Percentiles rank a stretch among this genome's conserved stretches.
These are phyloP conservation scores for Pseudophaeomoniella oleicola DNA, from an alignment of 2,329 filamentous ascomycete genomes.

Conservation along the genomic window DNA sequence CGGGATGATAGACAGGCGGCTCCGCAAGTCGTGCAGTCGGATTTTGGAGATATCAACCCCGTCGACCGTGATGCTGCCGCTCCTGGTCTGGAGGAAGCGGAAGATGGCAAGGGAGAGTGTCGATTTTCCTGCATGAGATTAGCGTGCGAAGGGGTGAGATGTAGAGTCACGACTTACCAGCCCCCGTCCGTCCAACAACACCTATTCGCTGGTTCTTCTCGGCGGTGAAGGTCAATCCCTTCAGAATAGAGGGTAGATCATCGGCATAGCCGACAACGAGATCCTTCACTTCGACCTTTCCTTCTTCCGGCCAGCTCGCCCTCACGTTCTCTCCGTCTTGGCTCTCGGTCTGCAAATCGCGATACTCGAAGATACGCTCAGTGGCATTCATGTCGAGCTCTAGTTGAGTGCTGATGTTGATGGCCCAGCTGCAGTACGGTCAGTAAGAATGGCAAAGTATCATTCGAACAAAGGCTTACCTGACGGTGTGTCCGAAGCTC, in stretches of 20 bases:
- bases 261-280: conserved; percentile 58
- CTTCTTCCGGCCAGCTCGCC: conserved; percentile 61
- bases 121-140: background rate
- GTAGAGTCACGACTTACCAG: conserved; percentile 5
- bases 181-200: conserved; percentile 10
- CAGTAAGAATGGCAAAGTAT: background rate
- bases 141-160: conserved; percentile 3
- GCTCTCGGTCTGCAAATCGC: conserved; percentile 51
- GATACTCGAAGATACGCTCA: conserved; percentile 63
- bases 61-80: conserved; percentile 4
- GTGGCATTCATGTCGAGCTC: conserved; percentile 69
- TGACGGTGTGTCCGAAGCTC: conserved; percentile 49
- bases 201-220: conserved; percentile 32
- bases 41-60: conserved; percentile 3
- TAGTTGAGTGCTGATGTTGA: conserved; percentile 39
- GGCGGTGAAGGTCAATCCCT: conserved; percentile 52
- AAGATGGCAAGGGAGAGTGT: conserved; percentile 19
- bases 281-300: conserved; percentile 56
- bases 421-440: background rate
- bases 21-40: conserved; percentile 2
- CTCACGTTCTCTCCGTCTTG: conserved; percentile 47
- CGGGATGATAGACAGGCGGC: conserved; percentile 7
- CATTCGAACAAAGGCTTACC: conserved; percentile 49
- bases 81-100: conserved; percentile 28
- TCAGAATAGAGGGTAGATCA: conserved; percentile 56